A percentile compares a stretch with the other conserved stretches of the same genome.
These are phyloP conservation scores for Backusella psychrophila DNA, from an alignment of 192 early-diverging fungal genomes.

Conservation along the genomic window DNA sequence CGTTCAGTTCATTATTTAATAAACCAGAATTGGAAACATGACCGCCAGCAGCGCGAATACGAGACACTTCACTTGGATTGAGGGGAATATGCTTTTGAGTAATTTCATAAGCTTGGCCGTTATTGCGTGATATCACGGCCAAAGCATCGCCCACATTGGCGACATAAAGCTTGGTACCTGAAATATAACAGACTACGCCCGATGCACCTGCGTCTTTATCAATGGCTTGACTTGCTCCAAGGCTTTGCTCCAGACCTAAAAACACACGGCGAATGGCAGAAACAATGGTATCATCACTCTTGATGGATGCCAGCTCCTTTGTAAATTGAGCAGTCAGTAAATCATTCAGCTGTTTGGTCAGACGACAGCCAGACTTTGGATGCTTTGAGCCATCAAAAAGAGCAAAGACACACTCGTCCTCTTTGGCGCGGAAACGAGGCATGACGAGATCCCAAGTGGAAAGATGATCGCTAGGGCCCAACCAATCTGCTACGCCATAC, in stretches of 20 bases:
- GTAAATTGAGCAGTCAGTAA: constrained; percentile 63
- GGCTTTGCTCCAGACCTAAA: constrained; percentile 76
- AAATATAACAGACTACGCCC: constrained; percentile 77
- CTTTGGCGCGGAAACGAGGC: constrained; percentile 78
- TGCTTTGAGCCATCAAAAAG: constrained; percentile 75
- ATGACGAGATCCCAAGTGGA: constrained; percentile 85
- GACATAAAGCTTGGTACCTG: constrained; percentile 74
- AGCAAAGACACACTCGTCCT: constrained; percentile 88
- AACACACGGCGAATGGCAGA: constrained; percentile 82
- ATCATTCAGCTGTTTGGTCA: constrained; percentile 73
- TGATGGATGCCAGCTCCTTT: constrained; percentile 71
- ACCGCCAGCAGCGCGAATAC: constrained; percentile 79
- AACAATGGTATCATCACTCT: constrained; percentile 53
- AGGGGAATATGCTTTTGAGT: constrained; percentile 72
- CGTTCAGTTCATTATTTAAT: constrained; percentile 71
- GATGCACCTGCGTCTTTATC: constrained; percentile 64
- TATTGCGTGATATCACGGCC: constrained; percentile 71
- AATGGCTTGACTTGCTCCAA: constrained; percentile 44
- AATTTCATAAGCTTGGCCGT: constrained; percentile 63
- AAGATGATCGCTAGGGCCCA: constrained; percentile 67
- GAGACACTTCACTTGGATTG: constrained; percentile 63
- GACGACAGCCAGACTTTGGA: constrained; percentile 48
- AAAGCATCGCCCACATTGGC: constrained; percentile 86
- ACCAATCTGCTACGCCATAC: constrained; percentile 85
- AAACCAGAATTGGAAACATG: constrained; percentile 73